A percentile compares a stretch with the other conserved stretches of the same genome.
Evolutionary conservation across 2,329 filamentous ascomycete species (phyloP).

Genomic region (Hymenoscyphus occultus): DNA sequence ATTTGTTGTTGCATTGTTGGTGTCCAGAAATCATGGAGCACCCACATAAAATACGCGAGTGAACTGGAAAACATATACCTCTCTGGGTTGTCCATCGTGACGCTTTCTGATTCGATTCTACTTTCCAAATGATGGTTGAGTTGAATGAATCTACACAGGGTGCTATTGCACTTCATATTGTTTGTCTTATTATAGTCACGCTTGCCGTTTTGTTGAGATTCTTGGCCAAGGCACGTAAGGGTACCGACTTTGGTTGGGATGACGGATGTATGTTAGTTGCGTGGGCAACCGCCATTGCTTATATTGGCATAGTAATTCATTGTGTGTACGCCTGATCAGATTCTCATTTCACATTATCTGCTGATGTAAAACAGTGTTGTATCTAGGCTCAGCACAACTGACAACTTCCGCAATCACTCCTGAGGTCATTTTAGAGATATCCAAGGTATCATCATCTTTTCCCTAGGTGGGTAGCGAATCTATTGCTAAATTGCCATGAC

Average conservation of each 20-base stretch:
- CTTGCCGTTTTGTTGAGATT: background rate
- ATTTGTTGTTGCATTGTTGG: too few species aligned
- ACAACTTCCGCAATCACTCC: background rate
- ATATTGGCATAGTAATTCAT: slow-evolving; percentile 1
- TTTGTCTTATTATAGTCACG: background rate
- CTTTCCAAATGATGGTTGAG: background rate
- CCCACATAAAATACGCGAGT: background rate
- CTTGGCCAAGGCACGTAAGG: background rate
- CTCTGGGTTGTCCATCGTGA: background rate
- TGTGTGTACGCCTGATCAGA: background rate
- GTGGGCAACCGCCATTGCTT: background rate
- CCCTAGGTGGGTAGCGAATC: background rate
- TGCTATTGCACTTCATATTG: background rate
- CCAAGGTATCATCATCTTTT: background rate
- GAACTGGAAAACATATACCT: background rate
- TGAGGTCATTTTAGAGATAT: background rate
- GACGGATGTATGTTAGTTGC: background rate
- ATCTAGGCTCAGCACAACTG: background rate
- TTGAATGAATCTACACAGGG: background rate
- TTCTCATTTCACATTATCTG: too few species aligned
- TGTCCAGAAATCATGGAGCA: too few species aligned
- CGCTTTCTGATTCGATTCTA: background rate
- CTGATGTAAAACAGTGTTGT: background rate
- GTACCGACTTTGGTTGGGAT: too few species aligned
- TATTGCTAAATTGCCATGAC: background rate